A percentile compares a stretch with the other conserved stretches of the same genome.
Conservation (phyloP, 2,329 filamentous ascomycete species). For the Verticillium longisporum region DNA sequence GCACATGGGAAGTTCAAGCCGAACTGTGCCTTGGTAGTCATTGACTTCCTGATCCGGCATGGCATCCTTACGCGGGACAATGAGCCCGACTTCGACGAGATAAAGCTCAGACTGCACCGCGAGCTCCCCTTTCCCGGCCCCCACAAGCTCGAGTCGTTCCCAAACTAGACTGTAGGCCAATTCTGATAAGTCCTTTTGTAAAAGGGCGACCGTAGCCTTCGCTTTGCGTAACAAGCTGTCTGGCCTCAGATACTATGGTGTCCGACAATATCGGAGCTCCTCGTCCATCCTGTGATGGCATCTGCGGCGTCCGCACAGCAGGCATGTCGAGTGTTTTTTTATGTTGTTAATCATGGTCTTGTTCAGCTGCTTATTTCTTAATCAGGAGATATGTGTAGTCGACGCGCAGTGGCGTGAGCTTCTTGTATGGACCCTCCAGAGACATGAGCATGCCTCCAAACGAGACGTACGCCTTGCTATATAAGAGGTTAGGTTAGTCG, state of each 20-base stretch:
- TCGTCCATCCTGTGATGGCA: neutral
- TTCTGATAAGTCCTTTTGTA: neutral
- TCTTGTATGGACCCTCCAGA: slow-evolving; percentile 91
- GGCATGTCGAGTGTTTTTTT: neutral
- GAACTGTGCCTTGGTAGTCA: slow-evolving; percentile 76
- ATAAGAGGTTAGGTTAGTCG: neutral
- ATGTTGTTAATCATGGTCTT: neutral
- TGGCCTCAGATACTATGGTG: neutral
- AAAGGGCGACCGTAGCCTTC: neutral
- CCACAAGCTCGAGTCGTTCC: slow-evolving; percentile 27
- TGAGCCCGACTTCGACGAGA: slow-evolving; percentile 72
- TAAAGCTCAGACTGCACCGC: slow-evolving; percentile 69
- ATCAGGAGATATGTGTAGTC: slow-evolving; percentile 90
- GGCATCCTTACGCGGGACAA: slow-evolving; percentile 73
- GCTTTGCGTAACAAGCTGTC: neutral
- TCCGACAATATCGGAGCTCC: neutral
- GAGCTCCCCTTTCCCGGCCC: slow-evolving; percentile 73
- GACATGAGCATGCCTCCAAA: slow-evolving; percentile 90
- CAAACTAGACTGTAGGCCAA: neutral
- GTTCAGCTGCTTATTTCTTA: slow-evolving; percentile 55
- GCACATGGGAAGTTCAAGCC: slow-evolving; percentile 77
- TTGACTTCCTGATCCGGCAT: slow-evolving; percentile 88
- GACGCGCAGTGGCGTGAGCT: slow-evolving; percentile 83
- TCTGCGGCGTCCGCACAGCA: neutral
- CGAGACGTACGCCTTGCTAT: slow-evolving; percentile 85